Evolutionary conservation across 306 rosid species (phyloP), one percentile per base, ranked within the genome.

Genomic region (Rosa persica): DNA sequence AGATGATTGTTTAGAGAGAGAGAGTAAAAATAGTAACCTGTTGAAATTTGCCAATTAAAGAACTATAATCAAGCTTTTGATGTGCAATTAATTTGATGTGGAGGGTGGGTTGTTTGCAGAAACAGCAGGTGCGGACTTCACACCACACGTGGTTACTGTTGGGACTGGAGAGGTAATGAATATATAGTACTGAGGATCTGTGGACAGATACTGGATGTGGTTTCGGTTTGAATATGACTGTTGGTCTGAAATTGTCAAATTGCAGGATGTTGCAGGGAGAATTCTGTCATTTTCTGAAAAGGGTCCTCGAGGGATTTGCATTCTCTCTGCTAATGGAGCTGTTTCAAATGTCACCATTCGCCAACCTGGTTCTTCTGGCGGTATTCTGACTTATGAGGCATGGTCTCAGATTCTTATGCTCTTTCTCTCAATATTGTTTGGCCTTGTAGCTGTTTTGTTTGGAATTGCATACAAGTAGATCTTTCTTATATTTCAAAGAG

Each of bases 221-320:
- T 64, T 54, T 66, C 1, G n/a, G 67, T n/a, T 48, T 70, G 54
- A 15, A 74, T 12, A 73, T 74, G 36, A 74, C 42, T 58, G 17
- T 46, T 58, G 69, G 78, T 79, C 27, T 44, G 38, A 80, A 76
- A 47, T 79, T 66, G 11, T 67, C 23, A 34, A 70, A 75, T 17
- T 87, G 85, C 89, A 94, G 98, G 97, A 92, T 80, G 92, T 94
- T 70, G 94, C 89, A 20, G 91, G 87, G 55, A 94, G 89, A 83
- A 88, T 94, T 67, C 16, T 90, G 73, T 84, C 89, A 40, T 84
- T 94, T 36, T 85, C 87, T 5, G 93, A 90, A 72, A 88, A 88
- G 86, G 88, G 91, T 75, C 87, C 86, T 40, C 81, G 96, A 77
- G 94, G 89, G 75, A 23, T 90, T 70, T 92, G 93, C 67, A 79